These are phyloP conservation scores for Juglanconis oblonga DNA, from an alignment of 2,329 filamentous ascomycete species.

Conservation along the genomic window DNA sequence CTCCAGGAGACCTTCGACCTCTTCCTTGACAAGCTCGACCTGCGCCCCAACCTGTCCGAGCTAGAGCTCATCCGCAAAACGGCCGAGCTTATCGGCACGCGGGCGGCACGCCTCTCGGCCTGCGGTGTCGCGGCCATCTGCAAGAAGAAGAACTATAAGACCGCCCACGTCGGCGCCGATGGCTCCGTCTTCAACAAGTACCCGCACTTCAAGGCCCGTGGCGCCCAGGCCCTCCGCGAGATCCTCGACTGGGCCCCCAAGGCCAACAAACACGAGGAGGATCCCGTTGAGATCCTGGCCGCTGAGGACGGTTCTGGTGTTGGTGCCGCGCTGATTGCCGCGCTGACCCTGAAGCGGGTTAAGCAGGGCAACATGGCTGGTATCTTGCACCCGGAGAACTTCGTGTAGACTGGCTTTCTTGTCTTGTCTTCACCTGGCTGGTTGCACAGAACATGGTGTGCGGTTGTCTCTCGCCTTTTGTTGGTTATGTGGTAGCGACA, in stretches of 20 bases:
- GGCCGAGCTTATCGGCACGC: constrained; percentile 91
- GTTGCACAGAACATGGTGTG: background rate
- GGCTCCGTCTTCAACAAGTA: constrained; percentile 99
- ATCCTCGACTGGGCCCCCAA: constrained; percentile 91
- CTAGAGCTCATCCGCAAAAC: constrained; percentile 85
- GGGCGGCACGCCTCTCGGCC: constrained; percentile 86
- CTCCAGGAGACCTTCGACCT: constrained; percentile 82
- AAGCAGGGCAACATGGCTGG: constrained; percentile 61
- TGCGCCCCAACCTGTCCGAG: constrained; percentile 71
- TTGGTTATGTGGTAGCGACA: background rate
- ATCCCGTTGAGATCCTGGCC: constrained; percentile 82
- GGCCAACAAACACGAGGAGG: constrained; percentile 66
- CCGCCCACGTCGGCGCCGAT: constrained; percentile 92
- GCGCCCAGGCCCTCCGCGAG: constrained; percentile 84
- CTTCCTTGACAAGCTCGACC: constrained; percentile 71
- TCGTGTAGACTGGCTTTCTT: constrained; percentile 32
- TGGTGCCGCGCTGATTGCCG: constrained; percentile 91
- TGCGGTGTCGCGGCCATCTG: constrained; percentile 95
- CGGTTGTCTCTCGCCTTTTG: background rate
- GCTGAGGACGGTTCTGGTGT: constrained; percentile 97
- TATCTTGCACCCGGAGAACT: constrained; percentile 65
- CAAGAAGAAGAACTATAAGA: constrained; percentile 88
- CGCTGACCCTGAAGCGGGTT: constrained; percentile 63
- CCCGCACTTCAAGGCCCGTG: constrained; percentile 92
- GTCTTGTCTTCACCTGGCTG: background rate